These are phyloP conservation scores for Hamamelis virginiana DNA, from an alignment of 164 flowering plant genomes.

Conservation along the genomic window DNA sequence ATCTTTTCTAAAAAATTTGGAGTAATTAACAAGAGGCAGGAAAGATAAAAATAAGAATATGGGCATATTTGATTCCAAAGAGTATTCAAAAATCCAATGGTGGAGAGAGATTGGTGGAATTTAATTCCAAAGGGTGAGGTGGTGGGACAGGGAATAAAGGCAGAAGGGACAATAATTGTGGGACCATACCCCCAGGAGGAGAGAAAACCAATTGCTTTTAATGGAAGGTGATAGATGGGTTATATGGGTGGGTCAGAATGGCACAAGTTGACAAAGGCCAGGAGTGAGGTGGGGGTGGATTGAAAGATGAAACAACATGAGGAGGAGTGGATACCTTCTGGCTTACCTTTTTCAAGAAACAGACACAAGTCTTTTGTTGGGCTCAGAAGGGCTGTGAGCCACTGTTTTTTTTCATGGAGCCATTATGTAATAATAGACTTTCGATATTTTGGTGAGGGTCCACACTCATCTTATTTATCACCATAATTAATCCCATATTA, in stretches of 20 bases:
- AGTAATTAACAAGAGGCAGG: no score
- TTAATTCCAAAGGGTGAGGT: background rate
- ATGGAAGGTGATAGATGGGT: constrained; percentile 14
- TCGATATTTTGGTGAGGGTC: background rate
- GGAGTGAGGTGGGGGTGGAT: background rate
- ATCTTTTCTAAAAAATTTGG: no score
- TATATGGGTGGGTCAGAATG: background rate
- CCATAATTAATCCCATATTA: no score
- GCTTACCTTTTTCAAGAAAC: constrained; percentile 11
- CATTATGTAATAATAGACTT: background rate
- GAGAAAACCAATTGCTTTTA: constrained; percentile 13
- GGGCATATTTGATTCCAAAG: background rate
- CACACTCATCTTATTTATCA: constrained; percentile 12
- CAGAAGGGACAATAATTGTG: constrained; percentile 4
- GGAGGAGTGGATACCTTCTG: constrained; percentile 4
- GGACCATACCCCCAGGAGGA: background rate
- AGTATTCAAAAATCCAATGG: no score
- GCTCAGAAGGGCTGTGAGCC: constrained; percentile 4
- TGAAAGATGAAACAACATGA: background rate
- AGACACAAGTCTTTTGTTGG: constrained; percentile 8
- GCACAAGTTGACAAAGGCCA: constrained; percentile 12
- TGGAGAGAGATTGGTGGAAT: background rate
- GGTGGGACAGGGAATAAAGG: background rate
- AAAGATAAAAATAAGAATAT: no score
- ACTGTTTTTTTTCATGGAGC: background rate